Evolutionary conservation across 805 yeast species (phyloP).

Genomic region (Starmerella davenportii): DNA sequence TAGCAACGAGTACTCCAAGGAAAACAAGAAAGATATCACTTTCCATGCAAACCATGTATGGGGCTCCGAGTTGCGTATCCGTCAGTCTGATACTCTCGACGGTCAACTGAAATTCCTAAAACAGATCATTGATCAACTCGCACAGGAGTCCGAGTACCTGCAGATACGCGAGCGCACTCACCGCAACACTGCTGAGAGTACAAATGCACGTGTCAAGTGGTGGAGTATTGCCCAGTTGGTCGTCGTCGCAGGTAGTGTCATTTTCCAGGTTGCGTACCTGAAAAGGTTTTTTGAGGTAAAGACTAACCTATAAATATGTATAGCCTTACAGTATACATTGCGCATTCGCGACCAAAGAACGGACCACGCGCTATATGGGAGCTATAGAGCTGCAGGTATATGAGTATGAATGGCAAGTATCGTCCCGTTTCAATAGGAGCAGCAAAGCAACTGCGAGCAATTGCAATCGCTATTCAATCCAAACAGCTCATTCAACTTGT

Average conservation of each 20-base stretch:
- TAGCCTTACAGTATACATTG: no score
- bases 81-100: constrained; percentile 68
- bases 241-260: constrained; percentile 69
- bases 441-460: no score
- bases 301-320: constrained; percentile 44
- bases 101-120: constrained; percentile 60
- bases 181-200: constrained; percentile 95
- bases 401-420: no score
- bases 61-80: constrained; percentile 47
- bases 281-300: constrained; percentile 92
- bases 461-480: no score
- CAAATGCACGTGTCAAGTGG: constrained; percentile 92
- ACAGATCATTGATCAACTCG: constrained; percentile 65
- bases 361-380: no score
- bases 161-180: constrained; percentile 94
- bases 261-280: constrained; percentile 86
- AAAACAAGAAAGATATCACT: constrained; percentile 73
- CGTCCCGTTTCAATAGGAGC: no score
- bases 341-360: no score
- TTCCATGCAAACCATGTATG: constrained; percentile 90
- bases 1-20: constrained; percentile 60
- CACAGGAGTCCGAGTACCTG: constrained; percentile 76
- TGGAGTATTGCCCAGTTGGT: constrained; percentile 87
- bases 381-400: no score
- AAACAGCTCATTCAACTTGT: no score